Evolutionary conservation across 1,284 basidiomycete species (phyloP).

Genomic region (Ustilago bromivora): DNA sequence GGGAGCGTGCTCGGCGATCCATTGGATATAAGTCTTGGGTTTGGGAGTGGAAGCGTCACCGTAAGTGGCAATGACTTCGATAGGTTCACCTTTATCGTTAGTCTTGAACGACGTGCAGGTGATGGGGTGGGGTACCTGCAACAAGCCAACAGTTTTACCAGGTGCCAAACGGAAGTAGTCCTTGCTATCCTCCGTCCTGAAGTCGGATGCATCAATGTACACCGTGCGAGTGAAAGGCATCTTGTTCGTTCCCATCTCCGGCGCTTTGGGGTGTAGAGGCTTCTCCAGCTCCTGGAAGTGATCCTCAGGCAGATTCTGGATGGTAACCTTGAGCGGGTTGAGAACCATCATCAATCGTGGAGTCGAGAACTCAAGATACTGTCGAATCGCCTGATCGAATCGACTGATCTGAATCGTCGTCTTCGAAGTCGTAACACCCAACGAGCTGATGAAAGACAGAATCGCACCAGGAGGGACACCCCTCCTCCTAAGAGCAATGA

Average conservation of each 20-base stretch:
- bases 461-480: constrained; percentile 97
- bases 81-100: constrained; percentile 76
- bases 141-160: constrained; percentile 94
- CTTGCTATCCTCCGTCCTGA: constrained; percentile 87
- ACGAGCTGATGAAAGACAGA: constrained; percentile 87
- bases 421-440: constrained; percentile 87
- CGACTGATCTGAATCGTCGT: constrained; percentile 88
- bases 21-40: constrained; percentile 96
- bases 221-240: constrained; percentile 90
- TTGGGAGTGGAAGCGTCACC: constrained; percentile 75
- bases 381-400: constrained; percentile 89
- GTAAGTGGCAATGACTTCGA: constrained; percentile 82
- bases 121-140: constrained; percentile 93
- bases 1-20: constrained; percentile 88
- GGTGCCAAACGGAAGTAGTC: constrained; percentile 99
- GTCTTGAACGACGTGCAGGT: constrained; percentile 90
- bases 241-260: constrained; percentile 83
- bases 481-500: constrained; percentile 92
- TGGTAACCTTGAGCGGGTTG: constrained; percentile 86
- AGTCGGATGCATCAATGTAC: constrained; percentile 95
- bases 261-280: constrained; percentile 92
- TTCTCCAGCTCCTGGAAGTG: constrained; percentile 87
- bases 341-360: constrained; percentile 94
- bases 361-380: constrained; percentile 88
- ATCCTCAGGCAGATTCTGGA: constrained; percentile 88